Base-by-base conservation (phyloP, 306 rosid species). In the Pachyrhizus erosus region DNA sequence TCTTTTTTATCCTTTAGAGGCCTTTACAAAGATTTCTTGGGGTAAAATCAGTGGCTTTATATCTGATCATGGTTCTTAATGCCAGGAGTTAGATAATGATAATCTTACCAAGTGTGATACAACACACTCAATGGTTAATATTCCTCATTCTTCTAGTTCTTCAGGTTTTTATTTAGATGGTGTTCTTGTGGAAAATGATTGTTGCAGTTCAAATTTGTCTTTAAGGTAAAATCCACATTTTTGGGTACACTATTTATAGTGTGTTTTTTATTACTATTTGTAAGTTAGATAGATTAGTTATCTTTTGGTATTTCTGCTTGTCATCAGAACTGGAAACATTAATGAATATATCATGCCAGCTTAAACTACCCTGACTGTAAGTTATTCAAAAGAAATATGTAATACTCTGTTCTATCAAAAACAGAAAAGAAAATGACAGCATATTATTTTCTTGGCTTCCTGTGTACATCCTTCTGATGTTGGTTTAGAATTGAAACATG, bases 1-100 rank as follows among this genome's bases (percentile, higher is more conserved):
- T 70, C 91, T 96, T 82, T 91, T 89, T 79, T 92, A 81, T 87
- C 96, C 98, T 23, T 72, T 84, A 70, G 90, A 89, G 57, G 90
- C 93, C 51, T 89, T 96, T 62, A n/a, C 83, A 74, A 70, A 84
- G 49, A 73, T 85, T 51, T 86, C 75, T 81, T 86, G 68, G 83
- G 89, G 76, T 76, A 86, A 86, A 80, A 33, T 89, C 77, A 87
- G 89, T 85, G 94, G 94, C 78, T 83, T 78, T 76, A 80, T 33
- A 66, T 49, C 84, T 91, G 79, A 33, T 75, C 51, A n/a, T 86
- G 84, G 61, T 71, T 85, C 84, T 76, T 89, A 85, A 76, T 80
- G 85, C 75, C 86, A 84, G 69, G 87, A 73, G 52, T 33, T 84
- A 26, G 89, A 80, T 68, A 73, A 76, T 55, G 81, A 80, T 55